Evolutionary conservation across 2,329 filamentous ascomycete genomes (phyloP), one percentile per base, ranked within the genome.

Genomic region (Blastomyces parvus): DNA sequence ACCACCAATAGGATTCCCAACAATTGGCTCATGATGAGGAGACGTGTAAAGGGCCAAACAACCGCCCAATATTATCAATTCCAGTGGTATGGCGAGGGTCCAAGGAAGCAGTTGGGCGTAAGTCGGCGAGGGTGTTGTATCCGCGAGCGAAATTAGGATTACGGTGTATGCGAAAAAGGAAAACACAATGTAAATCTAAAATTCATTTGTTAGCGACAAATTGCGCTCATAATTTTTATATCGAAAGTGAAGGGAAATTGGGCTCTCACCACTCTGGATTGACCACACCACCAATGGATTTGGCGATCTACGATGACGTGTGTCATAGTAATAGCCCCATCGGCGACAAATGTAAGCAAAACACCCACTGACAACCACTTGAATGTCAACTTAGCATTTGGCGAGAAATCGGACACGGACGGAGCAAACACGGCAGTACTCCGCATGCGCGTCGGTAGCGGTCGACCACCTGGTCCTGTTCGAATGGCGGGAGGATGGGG

Each of bases 131-230:
- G 90, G 87, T 66, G 85, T 86, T 72, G 88, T 89, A 74, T 97
- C 92, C 70, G 96, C 82, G 63, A 97, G 83, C 38, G 91, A 91
- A 71, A 97, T 88, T 68, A 95, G 83, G 68, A 96, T 84, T 68
- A 96, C 87, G 59, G 89, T 83, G 78, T 95, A 94, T 67, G 94
- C 86, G 80, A 96, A 96, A 68, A 91, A 88, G 55, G 90, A 88
- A 62, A 88, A 90, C 63, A 90, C 84, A 66, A 95, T 81, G 75
- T 95, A 96, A 72, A 96, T 88, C 91, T 96, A 64, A 38, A 60
- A 22, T 70, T 63, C 60, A 57, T 33, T 40, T 59, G 52, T 46
- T 33, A 62, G 22, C 19, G 64, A 40, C 17, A 42, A n/a, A n/a
- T n/a, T n/a, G n/a, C n/a, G n/a, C n/a, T n/a, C n/a, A n/a, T n/a